Conservation (phyloP, 768 basidiomycete genomes). For the Phanerochaete sordida region DNA sequence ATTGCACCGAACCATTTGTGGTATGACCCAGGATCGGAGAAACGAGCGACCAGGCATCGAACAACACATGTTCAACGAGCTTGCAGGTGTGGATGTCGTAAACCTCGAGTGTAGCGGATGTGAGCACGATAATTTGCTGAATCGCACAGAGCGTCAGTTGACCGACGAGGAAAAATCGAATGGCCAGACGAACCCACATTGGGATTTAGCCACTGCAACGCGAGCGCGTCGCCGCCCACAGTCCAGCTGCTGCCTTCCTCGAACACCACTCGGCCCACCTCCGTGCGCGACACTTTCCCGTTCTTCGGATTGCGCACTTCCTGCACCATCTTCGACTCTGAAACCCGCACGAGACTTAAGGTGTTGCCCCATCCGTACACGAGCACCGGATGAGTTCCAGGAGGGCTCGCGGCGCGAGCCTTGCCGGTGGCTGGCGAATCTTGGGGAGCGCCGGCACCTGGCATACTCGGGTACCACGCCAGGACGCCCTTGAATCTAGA, state of each 20-base stretch:
- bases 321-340: slow-evolving; percentile 54
- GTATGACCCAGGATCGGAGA: slow-evolving; percentile 51
- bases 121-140: slow-evolving; percentile 76
- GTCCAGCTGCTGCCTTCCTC: slow-evolving; percentile 58
- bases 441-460: slow-evolving; percentile 14
- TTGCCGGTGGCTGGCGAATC: slow-evolving; percentile 20
- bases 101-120: slow-evolving; percentile 55
- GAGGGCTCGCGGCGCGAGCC: slow-evolving; percentile 6
- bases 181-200: slow-evolving; percentile 59
- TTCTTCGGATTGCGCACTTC: slow-evolving; percentile 48
- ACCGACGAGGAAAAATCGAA: not conserved
- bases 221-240: slow-evolving; percentile 59
- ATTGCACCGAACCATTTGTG: slow-evolving; percentile 42
- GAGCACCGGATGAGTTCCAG: slow-evolving; percentile 55
- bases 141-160: slow-evolving; percentile 5
- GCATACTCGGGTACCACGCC: slow-evolving; percentile 79
- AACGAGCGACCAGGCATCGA: slow-evolving; percentile 53
- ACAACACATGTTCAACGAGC: slow-evolving; percentile 58
- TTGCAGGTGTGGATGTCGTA: slow-evolving; percentile 58
- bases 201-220: slow-evolving; percentile 84
- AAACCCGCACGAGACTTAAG: slow-evolving; percentile 63
- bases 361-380: slow-evolving; percentile 83
- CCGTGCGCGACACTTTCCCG: slow-evolving; percentile 55
- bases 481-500: slow-evolving; percentile 58
- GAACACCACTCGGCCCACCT: slow-evolving; percentile 63